Evolutionary conservation across 129 eudicot genomes (phyloP), one percentile per base, ranked within the genome.

Genomic region (Smallanthus sonchifolius): DNA sequence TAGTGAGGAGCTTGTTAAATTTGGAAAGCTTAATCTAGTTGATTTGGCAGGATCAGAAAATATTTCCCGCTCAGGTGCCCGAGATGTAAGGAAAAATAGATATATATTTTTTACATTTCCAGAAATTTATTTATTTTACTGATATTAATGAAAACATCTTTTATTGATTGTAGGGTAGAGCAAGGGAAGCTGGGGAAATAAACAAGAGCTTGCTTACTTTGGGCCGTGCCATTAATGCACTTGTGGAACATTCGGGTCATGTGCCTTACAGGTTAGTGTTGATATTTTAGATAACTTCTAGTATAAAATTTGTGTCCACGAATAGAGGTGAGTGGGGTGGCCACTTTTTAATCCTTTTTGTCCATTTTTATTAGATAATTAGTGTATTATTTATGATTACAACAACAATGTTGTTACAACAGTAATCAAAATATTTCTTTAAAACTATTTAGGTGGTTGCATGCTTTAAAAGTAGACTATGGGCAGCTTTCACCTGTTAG

Each of bases 41-140:
- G 97, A 91, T 83, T 79, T 91, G 67, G 97, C 97, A 10, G 97
- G 97, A 77, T 91, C 96, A 42, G 97, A 91, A 81, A 91, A 91
- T 65, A 84, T 91, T 72, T 88, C 88, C 39, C 92, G 96, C 54
- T 91, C 96, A 32, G 96, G 95, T 52, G 86, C 89, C 52, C 72
- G 95, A 70, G 97, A 91, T 90, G 97, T 91, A 82, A 67, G 79
- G 49, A 64, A 61, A 63, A 48, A 45, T 48, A 64, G 30, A 32
- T 67, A 10, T 24, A 36, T 7, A 7, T 32, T 66, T 34, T 28
- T 42, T 28, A 34, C 48, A 39, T 70, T 67, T 24, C 19, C 7
- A 48, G 48, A 49, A 28, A 4, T 6, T 24, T 24, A 30, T 14
- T 60, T 61, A 30, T 59, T 16, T 70, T 51, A 60, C 20, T 54